Base-by-base conservation (phyloP, 331 rosid species). In the Saraca asoca region DNA sequence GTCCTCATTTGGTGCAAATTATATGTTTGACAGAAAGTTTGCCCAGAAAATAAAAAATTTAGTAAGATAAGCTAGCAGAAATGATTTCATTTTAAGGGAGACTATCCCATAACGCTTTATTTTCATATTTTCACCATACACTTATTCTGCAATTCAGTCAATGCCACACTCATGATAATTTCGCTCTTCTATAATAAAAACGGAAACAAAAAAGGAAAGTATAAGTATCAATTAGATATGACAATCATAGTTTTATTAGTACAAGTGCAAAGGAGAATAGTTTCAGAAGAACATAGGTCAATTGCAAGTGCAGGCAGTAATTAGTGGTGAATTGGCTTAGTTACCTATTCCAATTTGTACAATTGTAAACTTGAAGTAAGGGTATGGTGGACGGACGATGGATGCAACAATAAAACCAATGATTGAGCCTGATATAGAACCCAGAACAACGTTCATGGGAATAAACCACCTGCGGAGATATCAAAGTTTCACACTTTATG, bases 261-360 rank as follows among this genome's bases (percentile, higher is more conserved):
- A 24, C 3, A 24, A 46, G 14, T 41, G 11, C 31, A 29, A 17
- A 38, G 43, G 48, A 9, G 10, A 46, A 14, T 31, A 12, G 6
- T 45, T 43, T 17, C 11, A 11, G 39, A 41, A 24, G 14, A 54
- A 9, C 31, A 64, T 9, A 57, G 24, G 2, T 39, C 2, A 7
- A 39, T 39, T 39, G 33, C 29, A 20, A 12, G 45, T 48, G 43
- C 12, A 5, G 44, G 58, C n/a, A 24, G 24, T 13, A n/a, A 45
- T 24, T 24, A 24, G 31, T 24, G 67, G 72, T 48, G 52, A 52
- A 67, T 50, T 38, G 65, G 55, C 59, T 72, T 24, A 24, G 3
- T 24, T 85, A 94, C 99, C 99, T 7, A 94, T 86, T 79, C 96
- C 99, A 60, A 94, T 85, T 29, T 94, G 96, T 66, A 94, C 7